These are phyloP conservation scores for Skeletonema menzelii DNA, from an alignment of 108 stramenopile species.

Conservation along the genomic window DNA sequence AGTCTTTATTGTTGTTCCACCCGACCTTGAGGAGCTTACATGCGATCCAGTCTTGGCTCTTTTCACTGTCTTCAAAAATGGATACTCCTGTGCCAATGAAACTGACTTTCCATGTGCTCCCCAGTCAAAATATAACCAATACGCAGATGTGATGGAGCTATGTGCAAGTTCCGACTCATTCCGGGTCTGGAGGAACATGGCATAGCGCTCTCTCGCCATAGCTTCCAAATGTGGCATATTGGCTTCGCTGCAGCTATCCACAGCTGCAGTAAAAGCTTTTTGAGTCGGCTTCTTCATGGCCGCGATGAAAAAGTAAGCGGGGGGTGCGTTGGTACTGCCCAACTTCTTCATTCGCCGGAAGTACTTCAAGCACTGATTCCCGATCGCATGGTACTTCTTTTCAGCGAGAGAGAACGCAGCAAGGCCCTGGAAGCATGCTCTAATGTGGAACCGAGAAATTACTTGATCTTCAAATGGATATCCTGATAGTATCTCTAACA, in stretches of 20 bases:
- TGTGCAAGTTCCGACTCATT: neutral
- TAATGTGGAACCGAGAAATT: constrained; percentile 11
- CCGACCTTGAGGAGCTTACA: neutral
- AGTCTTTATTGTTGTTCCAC: neutral
- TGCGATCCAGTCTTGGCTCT: neutral
- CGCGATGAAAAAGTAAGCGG: constrained; percentile 21
- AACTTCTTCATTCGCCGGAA: constrained; percentile 19
- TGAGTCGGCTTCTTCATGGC: constrained; percentile 27
- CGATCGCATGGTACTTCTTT: neutral
- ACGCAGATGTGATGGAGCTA: constrained; percentile 14
- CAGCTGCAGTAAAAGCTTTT: constrained; percentile 25
- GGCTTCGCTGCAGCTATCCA: constrained; percentile 20
- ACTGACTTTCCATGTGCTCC: constrained; percentile 23
- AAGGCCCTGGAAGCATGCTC: constrained; percentile 30
- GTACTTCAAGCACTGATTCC: constrained; percentile 13
- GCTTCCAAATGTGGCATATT: constrained; percentile 33
- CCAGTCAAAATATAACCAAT: constrained; percentile 43
- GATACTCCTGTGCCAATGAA: neutral
- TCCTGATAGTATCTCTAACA: constrained; percentile 21
- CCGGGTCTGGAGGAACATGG: constrained; percentile 8
- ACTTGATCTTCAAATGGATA: constrained; percentile 37
- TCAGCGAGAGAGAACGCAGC: constrained; percentile 5
- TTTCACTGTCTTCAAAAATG: neutral
- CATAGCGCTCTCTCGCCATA: constrained; percentile 42
- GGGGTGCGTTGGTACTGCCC: constrained; percentile 27